Evolutionary conservation across 352 stramenopile genomes (phyloP), one percentile per base, ranked within the genome.

Genomic region (Phytophthora citrophthora): DNA sequence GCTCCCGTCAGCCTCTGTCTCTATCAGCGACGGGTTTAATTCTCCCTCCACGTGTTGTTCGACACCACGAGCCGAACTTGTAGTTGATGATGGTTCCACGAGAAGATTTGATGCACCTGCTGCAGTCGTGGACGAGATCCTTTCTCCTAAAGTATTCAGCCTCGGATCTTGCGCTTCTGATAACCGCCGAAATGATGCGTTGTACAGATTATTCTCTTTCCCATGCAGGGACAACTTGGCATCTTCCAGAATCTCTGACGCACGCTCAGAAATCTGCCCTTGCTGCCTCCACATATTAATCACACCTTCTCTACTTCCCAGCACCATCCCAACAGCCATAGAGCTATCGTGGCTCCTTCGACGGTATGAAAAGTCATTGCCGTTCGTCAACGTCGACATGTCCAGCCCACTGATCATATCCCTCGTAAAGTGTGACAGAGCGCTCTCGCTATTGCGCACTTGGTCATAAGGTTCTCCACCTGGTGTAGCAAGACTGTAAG

Each of bases 281-380:
- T 92, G 83, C 52, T 94, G 63, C 46, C 81, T 72, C 86, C 86
- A 94, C 83, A 90, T 92, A 54, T 83, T 90, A 61, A 92, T 94
- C 20, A 81, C 84, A 39, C 80, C 68, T 63, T 93, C 82, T 48
- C 84, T 74, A 55, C 74, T 84, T 31, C 54, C 64, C 15, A 81
- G 40, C n/a, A 71, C 69, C 24, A 48, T 46, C 10, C 59, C 47
- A 23, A 45, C 27, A 24, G 47, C 39, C 48, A 73, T 68, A 27
- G 53, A 63, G 12, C 68, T 65, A 16, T 72, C 72, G 20, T 76
- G 68, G 40, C 67, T 76, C 13, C 58, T 56, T 52, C 68, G 61
- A 50, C 58, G 69, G 36, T 72, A 61, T 9, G 47, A 20, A 9
- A 74, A 18, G 5, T 76, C 71, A 32, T 61, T 72, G 20, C 68